A percentile compares a stretch with the other conserved stretches of the same genome.
These are phyloP conservation scores for Coelastrella sp. DNA, from an alignment of 139 green algal genomes.

Conservation along the genomic window DNA sequence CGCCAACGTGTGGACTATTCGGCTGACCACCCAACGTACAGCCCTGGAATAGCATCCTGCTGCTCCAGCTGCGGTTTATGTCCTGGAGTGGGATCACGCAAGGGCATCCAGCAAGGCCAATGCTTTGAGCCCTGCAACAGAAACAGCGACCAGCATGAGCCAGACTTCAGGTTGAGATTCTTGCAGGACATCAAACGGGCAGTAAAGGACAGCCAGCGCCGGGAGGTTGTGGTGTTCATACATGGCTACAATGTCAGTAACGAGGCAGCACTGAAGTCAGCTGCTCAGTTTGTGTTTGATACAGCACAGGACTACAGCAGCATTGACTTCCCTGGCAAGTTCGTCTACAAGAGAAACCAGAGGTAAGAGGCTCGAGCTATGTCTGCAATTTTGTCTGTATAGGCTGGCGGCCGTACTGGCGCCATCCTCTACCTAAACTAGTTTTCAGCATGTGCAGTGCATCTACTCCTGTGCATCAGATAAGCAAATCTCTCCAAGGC, in stretches of 20 bases:
- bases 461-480: too few relatives aligned
- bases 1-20: background rate
- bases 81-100: background rate
- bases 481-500: too few relatives aligned
- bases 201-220: background rate
- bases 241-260: constrained; percentile 37
- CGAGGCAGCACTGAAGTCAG: background rate
- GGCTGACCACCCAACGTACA: background rate
- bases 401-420: too few relatives aligned
- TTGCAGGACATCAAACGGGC: background rate
- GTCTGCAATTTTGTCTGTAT: background rate
- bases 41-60: background rate
- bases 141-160: background rate
- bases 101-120: background rate
- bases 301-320: constrained; percentile 28
- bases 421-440: too few relatives aligned
- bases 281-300: constrained; percentile 31
- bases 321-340: background rate
- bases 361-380: background rate
- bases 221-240: constrained; percentile 30
- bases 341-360: background rate
- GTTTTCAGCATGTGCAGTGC: too few relatives aligned
- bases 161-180: background rate
- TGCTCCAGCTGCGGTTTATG: background rate
- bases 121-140: background rate